Evolutionary conservation across 139 green algal species (phyloP), one percentile per base, ranked within the genome.

Genomic region (Micractinium sp.): DNA sequence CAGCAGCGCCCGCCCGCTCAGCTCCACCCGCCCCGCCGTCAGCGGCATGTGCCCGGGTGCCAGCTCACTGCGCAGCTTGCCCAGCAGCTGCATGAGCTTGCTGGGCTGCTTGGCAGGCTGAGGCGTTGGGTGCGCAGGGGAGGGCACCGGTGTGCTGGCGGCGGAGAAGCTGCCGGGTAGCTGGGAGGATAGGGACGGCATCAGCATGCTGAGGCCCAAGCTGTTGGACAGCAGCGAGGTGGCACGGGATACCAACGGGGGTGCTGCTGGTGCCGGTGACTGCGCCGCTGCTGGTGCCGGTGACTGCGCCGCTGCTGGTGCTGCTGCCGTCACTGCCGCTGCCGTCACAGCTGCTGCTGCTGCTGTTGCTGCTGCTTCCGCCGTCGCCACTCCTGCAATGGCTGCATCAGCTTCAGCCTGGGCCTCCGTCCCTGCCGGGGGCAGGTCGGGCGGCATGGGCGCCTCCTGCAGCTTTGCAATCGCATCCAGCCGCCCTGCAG

Each of bases 1-100:
- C 82, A 97, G 90, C 71, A 96, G 88, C 15, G 94, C 86, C 7
- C 95, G 91, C 12, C 95, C 95, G 36, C 88, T 89, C 82, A 95
- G 83, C 75, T 91, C 88, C 60, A 91, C 75, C 74, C n/a, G 41
- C 9, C 82, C 83, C 23, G 82, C 61, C 38, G 81, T 67, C 79
- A 90, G 69, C 35, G 88, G 82, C 69, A 74, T 36, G 38, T 75
- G 73, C 41, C 35, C 82, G 3, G 82, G 74, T n/a, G 56, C 39
- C 60, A 33, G 74, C 60, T 91, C 88, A 19, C 31, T 89, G 41
- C 88, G 47, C 77, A 86, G 60, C 63, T 47, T 81, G 61, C 86
- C 78, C 77, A 90, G 78, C 77, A 86, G 78, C 86, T 53, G 29
- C 61, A 79, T 36, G 61, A 90, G 86, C 78, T 85, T 80, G 77